Percentiles rank a stretch among this genome's conserved stretches.
Evolutionary conservation across 2,329 filamentous ascomycete species (phyloP).

Genomic region (Trichoderma citrinoviride): DNA sequence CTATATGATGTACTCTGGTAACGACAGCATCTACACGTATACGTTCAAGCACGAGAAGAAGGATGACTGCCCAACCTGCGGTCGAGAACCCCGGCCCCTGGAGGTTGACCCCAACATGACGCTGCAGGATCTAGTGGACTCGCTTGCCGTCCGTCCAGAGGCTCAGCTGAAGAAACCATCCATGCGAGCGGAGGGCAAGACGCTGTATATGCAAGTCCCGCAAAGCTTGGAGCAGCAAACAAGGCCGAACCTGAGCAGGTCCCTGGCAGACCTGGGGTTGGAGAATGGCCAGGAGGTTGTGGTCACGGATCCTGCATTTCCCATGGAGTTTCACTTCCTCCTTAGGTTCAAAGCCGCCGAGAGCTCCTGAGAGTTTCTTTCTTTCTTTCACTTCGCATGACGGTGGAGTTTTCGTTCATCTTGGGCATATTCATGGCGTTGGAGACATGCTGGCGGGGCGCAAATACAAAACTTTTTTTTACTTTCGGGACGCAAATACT

Average conservation of each 20-base stretch:
- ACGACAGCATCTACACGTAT: constrained; percentile 94
- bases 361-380: background rate
- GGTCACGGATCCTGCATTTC: constrained; percentile 90
- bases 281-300: constrained; percentile 81
- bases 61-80: constrained; percentile 91
- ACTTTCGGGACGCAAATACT: constrained; percentile 19
- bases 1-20: constrained; percentile 99
- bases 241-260: constrained; percentile 75
- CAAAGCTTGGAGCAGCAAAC: constrained; percentile 81
- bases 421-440: constrained; percentile 33
- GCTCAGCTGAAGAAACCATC: constrained; percentile 93
- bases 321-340: constrained; percentile 62
- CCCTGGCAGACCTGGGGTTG: constrained; percentile 68
- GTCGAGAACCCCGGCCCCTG: constrained; percentile 74
- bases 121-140: constrained; percentile 80
- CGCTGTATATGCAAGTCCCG: constrained; percentile 85
- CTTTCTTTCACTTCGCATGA: background rate
- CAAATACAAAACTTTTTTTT: background rate
- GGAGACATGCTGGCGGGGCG: constrained; percentile 21
- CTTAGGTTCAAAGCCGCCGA: constrained; percentile 45
- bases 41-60: constrained; percentile 96
- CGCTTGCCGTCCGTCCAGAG: constrained; percentile 77
- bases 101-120: constrained; percentile 68
- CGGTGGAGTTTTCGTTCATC: background rate
- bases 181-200: constrained; percentile 73